A percentile compares a stretch with the other conserved stretches of the same genome.
phyloP scores from a whole-genome alignment of 192 early-diverging fungal genomes.

The Linnemannia zychae region DNA sequence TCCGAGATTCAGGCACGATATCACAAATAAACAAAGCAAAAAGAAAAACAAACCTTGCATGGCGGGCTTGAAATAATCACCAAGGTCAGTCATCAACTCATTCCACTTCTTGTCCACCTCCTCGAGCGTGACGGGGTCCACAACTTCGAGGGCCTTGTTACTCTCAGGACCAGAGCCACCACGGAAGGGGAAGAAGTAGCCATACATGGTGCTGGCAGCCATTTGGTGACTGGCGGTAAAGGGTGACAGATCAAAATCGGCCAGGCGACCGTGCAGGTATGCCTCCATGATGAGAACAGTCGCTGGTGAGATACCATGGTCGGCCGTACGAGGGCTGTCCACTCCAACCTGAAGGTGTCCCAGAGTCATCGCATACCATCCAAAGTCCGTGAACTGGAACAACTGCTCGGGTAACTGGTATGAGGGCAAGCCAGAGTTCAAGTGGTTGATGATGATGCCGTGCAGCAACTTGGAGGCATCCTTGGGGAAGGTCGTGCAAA shows the following conservation, averaged over 20 bases:
- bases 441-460: neutral
- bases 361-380: constrained; percentile 8
- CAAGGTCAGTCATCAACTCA: neutral
- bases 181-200: constrained; percentile 9
- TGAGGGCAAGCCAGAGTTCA: neutral
- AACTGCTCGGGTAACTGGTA: neutral
- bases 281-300: constrained; percentile 27
- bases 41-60: constrained; percentile 18
- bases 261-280: constrained; percentile 20
- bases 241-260: constrained; percentile 21
- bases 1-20: neutral
- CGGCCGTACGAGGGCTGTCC: neutral
- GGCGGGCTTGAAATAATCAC: constrained; percentile 9
- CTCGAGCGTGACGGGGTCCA: constrained; percentile 12
- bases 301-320: constrained; percentile 6
- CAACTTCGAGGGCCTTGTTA: neutral
- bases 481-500: constrained; percentile 23
- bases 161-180: neutral
- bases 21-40: neutral
- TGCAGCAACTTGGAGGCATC: constrained; percentile 24
- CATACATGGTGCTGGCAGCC: constrained; percentile 1
- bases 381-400: neutral
- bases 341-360: neutral
- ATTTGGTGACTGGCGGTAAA: constrained; percentile 5
- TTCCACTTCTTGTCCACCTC: constrained; percentile 24